Evolutionary conservation across 2,329 filamentous ascomycete species (phyloP), one percentile per base, ranked within the genome.

Genomic region (Elsinoe batatas): DNA sequence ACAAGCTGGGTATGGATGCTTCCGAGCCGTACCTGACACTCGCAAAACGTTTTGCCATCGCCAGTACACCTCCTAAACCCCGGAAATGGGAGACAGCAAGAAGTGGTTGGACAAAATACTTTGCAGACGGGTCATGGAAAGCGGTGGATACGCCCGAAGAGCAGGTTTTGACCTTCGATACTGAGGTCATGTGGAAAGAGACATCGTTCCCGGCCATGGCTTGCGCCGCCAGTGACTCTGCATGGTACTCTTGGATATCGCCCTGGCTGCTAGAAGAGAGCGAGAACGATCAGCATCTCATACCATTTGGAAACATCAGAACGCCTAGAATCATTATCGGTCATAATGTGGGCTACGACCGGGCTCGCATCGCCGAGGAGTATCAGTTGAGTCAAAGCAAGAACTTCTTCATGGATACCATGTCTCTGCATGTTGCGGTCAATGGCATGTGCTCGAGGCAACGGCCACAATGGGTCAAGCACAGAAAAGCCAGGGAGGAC

Each of bases 381-480:
- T 98, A 98, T 68, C 79, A 84, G 64, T 71, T 97, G 38, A 76
- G 81, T 55, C 91, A 96, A 68, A 85, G 88, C 1, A 81, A 83
- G 37, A 97, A 90, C 62, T 85, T 82, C 42, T 98, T 95, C 67
- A 72, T 98, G 53, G 93, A 98, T 68, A 98, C 93, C 30, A 98
- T 98, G 93, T 97, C 91, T 1, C 75, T 98, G 17, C 93, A 98
- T 68, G 91, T 95, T 6, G 94, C 94, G 2, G 91, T 95, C 20
- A 98, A 98, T 67, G 93, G 93, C 59, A 98, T 98, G 93, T 98
- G 93, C 71, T 97, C 93, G 18, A 85, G 87, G 61, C 93, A 98
- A 69, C 81, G 93, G 50, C 93, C 94, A 7, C 95, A 88, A 0
- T 98, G 93, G 93, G 90, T 96, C 84, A 94, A 88, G 69, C 88